Evolutionary conservation across 2,329 filamentous ascomycete species (phyloP).

Genomic region (Claviceps monticola): DNA sequence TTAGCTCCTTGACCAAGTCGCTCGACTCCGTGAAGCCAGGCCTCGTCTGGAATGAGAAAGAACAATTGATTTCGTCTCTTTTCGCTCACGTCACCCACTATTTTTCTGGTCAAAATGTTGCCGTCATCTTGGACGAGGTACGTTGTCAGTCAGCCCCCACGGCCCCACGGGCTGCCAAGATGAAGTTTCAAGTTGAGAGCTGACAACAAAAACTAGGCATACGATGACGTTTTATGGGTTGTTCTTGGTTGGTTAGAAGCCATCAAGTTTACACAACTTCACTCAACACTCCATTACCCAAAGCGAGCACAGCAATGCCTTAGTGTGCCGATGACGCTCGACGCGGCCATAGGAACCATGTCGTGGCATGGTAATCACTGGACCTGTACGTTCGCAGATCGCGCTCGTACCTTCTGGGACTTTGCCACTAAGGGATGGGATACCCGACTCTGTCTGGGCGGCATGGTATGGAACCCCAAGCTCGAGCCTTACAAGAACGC

Average conservation of each 20-base stretch:
- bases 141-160: background rate
- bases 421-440: constrained; percentile 72
- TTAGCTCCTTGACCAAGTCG: constrained; percentile 55
- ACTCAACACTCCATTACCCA: constrained; percentile 49
- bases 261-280: constrained; percentile 60
- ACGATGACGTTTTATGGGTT: constrained; percentile 92
- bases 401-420: constrained; percentile 76
- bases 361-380: constrained; percentile 70
- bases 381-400: constrained; percentile 63
- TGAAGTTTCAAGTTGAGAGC: background rate
- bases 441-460: constrained; percentile 63
- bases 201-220: constrained; percentile 40
- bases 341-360: constrained; percentile 16
- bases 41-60: constrained; percentile 37
- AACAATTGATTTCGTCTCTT: constrained; percentile 72
- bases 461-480: constrained; percentile 82
- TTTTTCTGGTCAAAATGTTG: constrained; percentile 77
- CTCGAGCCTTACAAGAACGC: constrained; percentile 84
- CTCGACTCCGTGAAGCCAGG: constrained; percentile 25
- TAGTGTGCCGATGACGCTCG: constrained; percentile 2
- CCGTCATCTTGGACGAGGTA: constrained; percentile 51
- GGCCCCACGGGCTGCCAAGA: background rate
- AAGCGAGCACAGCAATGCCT: constrained; percentile 6
- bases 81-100: constrained; percentile 65
- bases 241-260: constrained; percentile 82